Conservation (phyloP, 257 asterid genomes). For the Petrea volubilis region DNA sequence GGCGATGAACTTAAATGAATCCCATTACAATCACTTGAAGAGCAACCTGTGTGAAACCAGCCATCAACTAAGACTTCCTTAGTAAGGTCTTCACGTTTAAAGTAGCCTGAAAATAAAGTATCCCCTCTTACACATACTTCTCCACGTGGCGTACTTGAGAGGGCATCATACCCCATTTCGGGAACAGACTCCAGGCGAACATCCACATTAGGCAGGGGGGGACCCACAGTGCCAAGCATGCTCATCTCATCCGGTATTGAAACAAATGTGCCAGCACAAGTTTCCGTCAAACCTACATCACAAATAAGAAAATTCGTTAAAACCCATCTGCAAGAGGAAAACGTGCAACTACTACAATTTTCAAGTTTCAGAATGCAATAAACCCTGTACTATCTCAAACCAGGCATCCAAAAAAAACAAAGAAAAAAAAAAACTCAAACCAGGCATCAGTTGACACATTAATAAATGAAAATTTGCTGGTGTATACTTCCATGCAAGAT, state of each 20-base stretch:
- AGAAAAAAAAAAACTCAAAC: neutral
- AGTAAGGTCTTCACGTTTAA: slow-evolving; percentile 72
- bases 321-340: neutral
- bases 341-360: neutral
- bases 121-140: slow-evolving; percentile 75
- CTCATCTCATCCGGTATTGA: slow-evolving; percentile 54
- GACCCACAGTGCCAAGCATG: slow-evolving; percentile 80
- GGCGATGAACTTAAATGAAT: neutral
- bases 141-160: slow-evolving; percentile 63
- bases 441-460: neutral
- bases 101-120: slow-evolving; percentile 64
- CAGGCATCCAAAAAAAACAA: too few species aligned
- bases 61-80: slow-evolving; percentile 68
- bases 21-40: neutral
- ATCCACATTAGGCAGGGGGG: slow-evolving; percentile 74
- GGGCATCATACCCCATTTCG: slow-evolving; percentile 75
- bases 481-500: neutral
- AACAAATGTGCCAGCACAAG: slow-evolving; percentile 75
- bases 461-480: neutral
- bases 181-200: slow-evolving; percentile 78
- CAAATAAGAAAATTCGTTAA: neutral
- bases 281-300: slow-evolving; percentile 67
- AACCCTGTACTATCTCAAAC: too few species aligned
- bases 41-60: slow-evolving; percentile 82
- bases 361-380: neutral